These are phyloP conservation scores for Pholiota adiposa DNA, from an alignment of 1,284 basidiomycete genomes.

Conservation along the genomic window DNA sequence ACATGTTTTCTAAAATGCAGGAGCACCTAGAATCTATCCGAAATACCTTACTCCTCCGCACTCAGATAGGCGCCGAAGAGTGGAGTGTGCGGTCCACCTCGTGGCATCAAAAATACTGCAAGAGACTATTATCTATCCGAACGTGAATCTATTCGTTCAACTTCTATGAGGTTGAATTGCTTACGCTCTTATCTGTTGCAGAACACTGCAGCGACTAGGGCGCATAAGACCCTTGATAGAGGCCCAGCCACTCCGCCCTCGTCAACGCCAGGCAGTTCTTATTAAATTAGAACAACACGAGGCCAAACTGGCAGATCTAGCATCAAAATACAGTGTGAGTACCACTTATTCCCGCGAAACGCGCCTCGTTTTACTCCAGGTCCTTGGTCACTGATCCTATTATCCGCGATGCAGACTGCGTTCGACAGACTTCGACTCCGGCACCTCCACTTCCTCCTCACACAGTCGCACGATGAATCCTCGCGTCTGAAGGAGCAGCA, in stretches of 20 bases:
- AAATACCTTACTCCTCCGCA: slow-evolving; percentile 28
- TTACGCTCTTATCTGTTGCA: slow-evolving; percentile 18
- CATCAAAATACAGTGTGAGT: slow-evolving; percentile 37
- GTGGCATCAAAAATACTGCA: slow-evolving; percentile 38
- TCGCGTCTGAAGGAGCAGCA: slow-evolving; percentile 25
- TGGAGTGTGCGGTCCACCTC: slow-evolving; percentile 32
- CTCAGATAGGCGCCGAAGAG: slow-evolving; percentile 33
- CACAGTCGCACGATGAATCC: slow-evolving; percentile 31
- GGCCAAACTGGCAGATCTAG: slow-evolving; percentile 37
- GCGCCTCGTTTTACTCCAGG: slow-evolving; percentile 4
- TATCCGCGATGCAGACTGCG: slow-evolving; percentile 27
- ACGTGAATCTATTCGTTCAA: slow-evolving; percentile 28
- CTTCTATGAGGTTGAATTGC: slow-evolving; percentile 1
- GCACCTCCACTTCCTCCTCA: slow-evolving; percentile 33
- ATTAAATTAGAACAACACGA: slow-evolving; percentile 40
- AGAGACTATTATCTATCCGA: slow-evolving; percentile 35
- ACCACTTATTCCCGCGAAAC: not conserved
- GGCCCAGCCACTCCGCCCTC: slow-evolving; percentile 27
- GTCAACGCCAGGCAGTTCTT: slow-evolving; percentile 29
- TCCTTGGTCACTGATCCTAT: not conserved
- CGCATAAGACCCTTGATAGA: slow-evolving; percentile 29
- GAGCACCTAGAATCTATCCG: slow-evolving; percentile 26
- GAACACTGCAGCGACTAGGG: slow-evolving; percentile 32
- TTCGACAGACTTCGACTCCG: slow-evolving; percentile 37
- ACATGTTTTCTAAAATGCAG: slow-evolving; percentile 28